Evolutionary conservation across 2,329 filamentous ascomycete species (phyloP), one percentile per base, ranked within the genome.

Genomic region (Epichloe sylvatica): DNA sequence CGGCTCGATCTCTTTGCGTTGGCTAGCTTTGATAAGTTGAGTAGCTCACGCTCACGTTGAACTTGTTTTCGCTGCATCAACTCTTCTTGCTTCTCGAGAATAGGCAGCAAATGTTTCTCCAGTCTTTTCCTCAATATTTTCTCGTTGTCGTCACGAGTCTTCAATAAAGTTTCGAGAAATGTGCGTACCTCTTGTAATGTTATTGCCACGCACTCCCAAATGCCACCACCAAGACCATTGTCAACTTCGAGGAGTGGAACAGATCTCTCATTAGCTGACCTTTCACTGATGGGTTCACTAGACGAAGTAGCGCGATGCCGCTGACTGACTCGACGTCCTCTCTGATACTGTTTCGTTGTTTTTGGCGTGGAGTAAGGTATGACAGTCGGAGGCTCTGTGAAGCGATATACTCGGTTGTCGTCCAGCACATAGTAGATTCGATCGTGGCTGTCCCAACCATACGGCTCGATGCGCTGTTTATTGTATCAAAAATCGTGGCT

Each of bases 1-100:
- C 92, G 81, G 59, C 87, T 94, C 1, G 92, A 98, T 54, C 92
- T 76, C 69, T 98, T 98, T 4, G 92, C 91, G 50, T 84, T 86
- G n/a, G 88, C 88, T 68, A 97, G 77, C 63, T 92, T 91, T 57
- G 91, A 83, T 55, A 94, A 67, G 56, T 81, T 88, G 47, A 88
- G 72, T 21, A 94, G 67, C 59, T 97, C 91, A 54, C 83, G 86
- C 62, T 94, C 80, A 57, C 84, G 73, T 53, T 81, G 77, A 3
- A 71, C 59, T 46, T 84, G 72, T 71, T 87, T 75, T 68, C 80
- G 69, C 64, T 91, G 90, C 53, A 82, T 81, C 33, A 81, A 77
- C 58, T 90, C 77, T 57, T 83, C 80, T 56, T 86, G 81, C 59
- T 85, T 86, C 65, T 94, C 83, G 13, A 98, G 76, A 37, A 94